Percentiles rank a stretch among this genome's conserved stretches.
Evolutionary conservation across 2,329 filamentous ascomycete species (phyloP).

Genomic region (Lizonia empirigonia): DNA sequence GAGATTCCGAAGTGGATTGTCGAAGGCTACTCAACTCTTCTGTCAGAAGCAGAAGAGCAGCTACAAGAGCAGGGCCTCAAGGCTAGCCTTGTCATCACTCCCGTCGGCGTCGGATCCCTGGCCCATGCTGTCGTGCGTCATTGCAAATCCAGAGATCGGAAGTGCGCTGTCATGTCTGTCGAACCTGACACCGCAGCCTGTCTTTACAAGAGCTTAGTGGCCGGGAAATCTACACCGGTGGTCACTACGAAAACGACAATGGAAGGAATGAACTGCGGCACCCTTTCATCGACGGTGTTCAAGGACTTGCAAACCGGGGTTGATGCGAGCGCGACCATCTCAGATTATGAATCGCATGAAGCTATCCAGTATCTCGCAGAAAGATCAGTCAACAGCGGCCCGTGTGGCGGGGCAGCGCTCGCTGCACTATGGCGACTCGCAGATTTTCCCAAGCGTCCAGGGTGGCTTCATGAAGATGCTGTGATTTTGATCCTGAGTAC

Average conservation of each 20-base stretch:
- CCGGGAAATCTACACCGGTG: slow-evolving; percentile 57
- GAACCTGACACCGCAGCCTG: slow-evolving; percentile 71
- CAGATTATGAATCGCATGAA: slow-evolving; percentile 66
- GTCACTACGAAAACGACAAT: slow-evolving; percentile 70
- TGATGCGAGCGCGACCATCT: slow-evolving; percentile 65
- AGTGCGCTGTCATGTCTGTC: slow-evolving; percentile 64
- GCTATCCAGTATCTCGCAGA: slow-evolving; percentile 61
- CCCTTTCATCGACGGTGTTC: slow-evolving; percentile 70
- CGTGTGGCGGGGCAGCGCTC: slow-evolving; percentile 66
- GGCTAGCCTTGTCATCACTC: slow-evolving; percentile 61
- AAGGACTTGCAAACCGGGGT: slow-evolving; percentile 62
- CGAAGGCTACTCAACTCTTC: slow-evolving; percentile 76
- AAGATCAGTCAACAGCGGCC: slow-evolving; percentile 59
- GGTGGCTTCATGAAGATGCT: slow-evolving; percentile 53
- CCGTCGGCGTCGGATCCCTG: slow-evolving; percentile 75
- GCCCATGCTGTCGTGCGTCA: slow-evolving; percentile 71
- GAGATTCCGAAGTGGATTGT: slow-evolving; percentile 75
- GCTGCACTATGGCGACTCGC: slow-evolving; percentile 61
- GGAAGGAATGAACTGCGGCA: slow-evolving; percentile 75
- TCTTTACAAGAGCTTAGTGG: slow-evolving; percentile 58
- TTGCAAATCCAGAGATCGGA: slow-evolving; percentile 58
- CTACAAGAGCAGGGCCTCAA: slow-evolving; percentile 48
- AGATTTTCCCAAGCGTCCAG: slow-evolving; percentile 41
- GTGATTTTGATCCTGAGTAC: slow-evolving; percentile 71
- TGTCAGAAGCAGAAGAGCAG: slow-evolving; percentile 70